Evolutionary conservation across 2,329 filamentous ascomycete species (phyloP), one percentile per base, ranked within the genome.

Genomic region (Eurotiales sp.): DNA sequence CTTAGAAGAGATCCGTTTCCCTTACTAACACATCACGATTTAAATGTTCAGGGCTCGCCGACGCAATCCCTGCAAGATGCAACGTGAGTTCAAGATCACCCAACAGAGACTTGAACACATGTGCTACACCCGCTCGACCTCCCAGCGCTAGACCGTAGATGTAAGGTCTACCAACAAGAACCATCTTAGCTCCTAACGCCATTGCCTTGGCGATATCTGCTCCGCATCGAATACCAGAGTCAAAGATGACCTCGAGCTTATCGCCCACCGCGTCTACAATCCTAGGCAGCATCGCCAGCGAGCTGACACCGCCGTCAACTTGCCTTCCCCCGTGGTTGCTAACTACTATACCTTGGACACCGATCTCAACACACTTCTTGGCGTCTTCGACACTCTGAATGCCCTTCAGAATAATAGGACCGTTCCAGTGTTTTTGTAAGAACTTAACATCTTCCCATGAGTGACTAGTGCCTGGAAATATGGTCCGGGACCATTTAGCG

Each of bases 381-480:
- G 34, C 44, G 30, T 52, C 43, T 7, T 36, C 50, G 8, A 27
- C 37, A 21, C 7, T 40, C 22, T 46, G 42, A 41, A 52, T 43
- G 14, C 50, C 43, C 25, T 52, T 52, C 15, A 52, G 14, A 3
- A 52, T 34, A 40, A 52, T 47, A 3, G 50, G 43, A 12, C 46
- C 39, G 17, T 49, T 39, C 46, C 46, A 49, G 14, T 49, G 15
- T 19, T 41, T 21, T 32, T 30, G n/a, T 6, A 49, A 23, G 12
- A 21, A 49, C 19, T 17, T n/a, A 8, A 49, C 19, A 19, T 43
- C 46, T 2, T 40, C 25, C 46, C 46, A 49, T 29, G 72, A 70
- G 53, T 80, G 79, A 37, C 76, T 74, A 3, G 69, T 67, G 0
- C 78, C 78, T 0, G 77, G 75, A 57, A 82, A 83, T 3, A 78